These are phyloP conservation scores for Monilinia aucupariae DNA, from an alignment of 2,329 filamentous ascomycete species.

Conservation along the genomic window DNA sequence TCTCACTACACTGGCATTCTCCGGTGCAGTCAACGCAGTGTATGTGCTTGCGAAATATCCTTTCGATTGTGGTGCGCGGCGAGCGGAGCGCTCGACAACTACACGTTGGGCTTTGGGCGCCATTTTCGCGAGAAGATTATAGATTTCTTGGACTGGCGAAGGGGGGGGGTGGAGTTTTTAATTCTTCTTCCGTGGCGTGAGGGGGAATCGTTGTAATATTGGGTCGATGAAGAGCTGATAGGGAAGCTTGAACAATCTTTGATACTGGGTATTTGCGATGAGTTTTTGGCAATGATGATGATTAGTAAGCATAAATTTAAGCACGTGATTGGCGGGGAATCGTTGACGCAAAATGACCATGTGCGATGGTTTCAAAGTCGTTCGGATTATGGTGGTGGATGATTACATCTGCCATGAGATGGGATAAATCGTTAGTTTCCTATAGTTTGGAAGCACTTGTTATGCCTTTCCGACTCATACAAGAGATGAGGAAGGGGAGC, in stretches of 20 bases:
- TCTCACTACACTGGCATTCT: constrained; percentile 64
- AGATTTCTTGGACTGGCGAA: not conserved
- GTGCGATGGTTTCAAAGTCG: not conserved
- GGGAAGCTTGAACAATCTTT: not conserved
- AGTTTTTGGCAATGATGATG: constrained; percentile 13
- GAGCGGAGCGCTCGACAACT: constrained; percentile 26
- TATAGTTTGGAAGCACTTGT: no score
- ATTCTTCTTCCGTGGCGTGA: not conserved
- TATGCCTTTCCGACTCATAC: no score
- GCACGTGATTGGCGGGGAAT: constrained; percentile 2
- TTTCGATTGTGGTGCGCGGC: constrained; percentile 39
- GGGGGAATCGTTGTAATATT: not conserved
- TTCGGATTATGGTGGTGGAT: no score
- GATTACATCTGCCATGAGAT: no score
- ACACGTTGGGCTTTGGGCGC: constrained; percentile 55
- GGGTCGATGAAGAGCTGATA: not conserved
- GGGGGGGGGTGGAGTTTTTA: not conserved
- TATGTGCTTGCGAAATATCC: constrained; percentile 56
- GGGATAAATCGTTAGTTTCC: no score
- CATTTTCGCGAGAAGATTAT: constrained; percentile 42
- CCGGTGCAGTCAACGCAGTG: constrained; percentile 56
- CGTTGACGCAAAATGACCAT: not conserved
- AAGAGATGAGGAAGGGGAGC: no score
- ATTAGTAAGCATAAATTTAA: not conserved
- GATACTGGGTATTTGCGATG: not conserved